phyloP scores from a whole-genome alignment of 257 asterid species.

The Solanum sitiens region DNA sequence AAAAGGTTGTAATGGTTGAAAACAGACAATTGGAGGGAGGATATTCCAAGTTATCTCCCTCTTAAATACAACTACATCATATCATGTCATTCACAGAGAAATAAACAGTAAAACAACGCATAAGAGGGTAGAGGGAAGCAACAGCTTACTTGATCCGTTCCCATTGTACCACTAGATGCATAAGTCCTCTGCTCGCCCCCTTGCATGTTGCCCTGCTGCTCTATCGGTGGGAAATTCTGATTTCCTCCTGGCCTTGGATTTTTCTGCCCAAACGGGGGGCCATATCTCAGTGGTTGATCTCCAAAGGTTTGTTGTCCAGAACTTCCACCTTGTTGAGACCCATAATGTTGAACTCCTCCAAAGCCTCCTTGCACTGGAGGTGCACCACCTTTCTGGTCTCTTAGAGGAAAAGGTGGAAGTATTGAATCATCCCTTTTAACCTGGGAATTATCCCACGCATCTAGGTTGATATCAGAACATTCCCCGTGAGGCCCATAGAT shows the following conservation, averaged over 20 bases:
- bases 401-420: neutral
- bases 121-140: neutral
- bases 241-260: neutral
- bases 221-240: neutral
- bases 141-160: neutral
- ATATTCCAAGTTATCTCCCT: neutral
- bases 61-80: neutral
- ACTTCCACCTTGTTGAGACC: slow-evolving; percentile 3
- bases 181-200: neutral
- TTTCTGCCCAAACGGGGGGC: neutral
- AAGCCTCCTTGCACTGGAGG: slow-evolving; percentile 17
- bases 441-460: slow-evolving; percentile 11
- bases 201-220: neutral
- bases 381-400: slow-evolving; percentile 6
- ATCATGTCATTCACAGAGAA: neutral
- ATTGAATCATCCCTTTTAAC: slow-evolving; percentile 9
- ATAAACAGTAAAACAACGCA: neutral
- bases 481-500: slow-evolving; percentile 4
- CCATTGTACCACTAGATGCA: neutral
- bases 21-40: neutral
- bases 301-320: neutral
- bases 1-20: neutral
- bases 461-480: slow-evolving; percentile 3
- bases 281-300: neutral
- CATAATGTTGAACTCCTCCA: slow-evolving; percentile 14